Evolutionary conservation across 129 eudicot species (phyloP).

Genomic region (Chrysanthemum makinoi): DNA sequence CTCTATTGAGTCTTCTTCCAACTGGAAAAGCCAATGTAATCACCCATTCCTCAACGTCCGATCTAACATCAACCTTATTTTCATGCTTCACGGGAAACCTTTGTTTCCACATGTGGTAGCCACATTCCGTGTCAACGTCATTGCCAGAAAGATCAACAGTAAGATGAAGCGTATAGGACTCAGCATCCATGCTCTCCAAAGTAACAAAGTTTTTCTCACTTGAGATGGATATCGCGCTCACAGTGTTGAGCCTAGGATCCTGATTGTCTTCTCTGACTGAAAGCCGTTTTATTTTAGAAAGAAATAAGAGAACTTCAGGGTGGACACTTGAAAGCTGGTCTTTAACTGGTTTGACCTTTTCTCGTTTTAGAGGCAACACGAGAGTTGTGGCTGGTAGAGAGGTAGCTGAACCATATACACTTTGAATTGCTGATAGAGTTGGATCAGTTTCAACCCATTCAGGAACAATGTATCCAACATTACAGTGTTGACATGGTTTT

Average conservation of each 20-base stretch:
- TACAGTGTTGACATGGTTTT: conserved; percentile 44
- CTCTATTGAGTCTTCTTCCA: conserved; percentile 48
- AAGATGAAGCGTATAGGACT: conserved; percentile 45
- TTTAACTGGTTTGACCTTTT: conserved; percentile 48
- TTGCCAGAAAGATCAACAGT: conserved; percentile 26
- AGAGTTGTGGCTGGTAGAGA: conserved; percentile 53
- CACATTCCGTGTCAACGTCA: conserved; percentile 34
- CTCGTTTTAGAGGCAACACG: conserved; percentile 46
- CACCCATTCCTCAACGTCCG: conserved; percentile 54
- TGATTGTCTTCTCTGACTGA: conserved; percentile 47
- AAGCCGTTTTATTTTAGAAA: conserved; percentile 47
- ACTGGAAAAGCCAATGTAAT: conserved; percentile 58
- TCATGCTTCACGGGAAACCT: conserved; percentile 44
- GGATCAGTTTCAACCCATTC: conserved; percentile 57
- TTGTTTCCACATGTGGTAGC: conserved; percentile 62
- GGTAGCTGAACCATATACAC: conserved; percentile 31
- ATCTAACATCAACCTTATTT: conserved; percentile 35
- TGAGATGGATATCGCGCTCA: conserved; percentile 48
- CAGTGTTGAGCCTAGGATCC: conserved; percentile 36
- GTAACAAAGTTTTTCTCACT: conserved; percentile 40
- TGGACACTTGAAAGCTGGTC: conserved; percentile 50
- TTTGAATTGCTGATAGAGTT: conserved; percentile 29
- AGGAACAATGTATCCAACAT: conserved; percentile 56
- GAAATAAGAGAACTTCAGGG: conserved; percentile 56
- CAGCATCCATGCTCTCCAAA: conserved; percentile 44